A percentile compares a stretch with the other conserved stretches of the same genome.
Evolutionary conservation across 78 protist species (phyloP).

Genomic region (Isochrysis galbana): DNA sequence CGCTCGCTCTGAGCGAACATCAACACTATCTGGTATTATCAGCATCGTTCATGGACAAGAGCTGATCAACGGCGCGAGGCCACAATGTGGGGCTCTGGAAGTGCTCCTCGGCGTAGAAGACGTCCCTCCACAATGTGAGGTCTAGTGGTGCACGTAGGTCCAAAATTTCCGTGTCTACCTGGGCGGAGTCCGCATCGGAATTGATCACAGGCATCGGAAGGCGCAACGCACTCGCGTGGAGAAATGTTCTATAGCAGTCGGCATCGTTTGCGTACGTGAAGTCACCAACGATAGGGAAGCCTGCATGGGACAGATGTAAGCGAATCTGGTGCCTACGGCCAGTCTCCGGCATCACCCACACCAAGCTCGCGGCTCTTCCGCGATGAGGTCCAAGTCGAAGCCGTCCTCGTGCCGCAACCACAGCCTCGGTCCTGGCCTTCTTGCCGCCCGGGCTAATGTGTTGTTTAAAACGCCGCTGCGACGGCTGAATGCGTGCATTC

Average conservation of each 20-base stretch:
- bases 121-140: too few relatives aligned
- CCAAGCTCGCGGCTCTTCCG: neutral
- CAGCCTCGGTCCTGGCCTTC: neutral
- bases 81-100: too few relatives aligned
- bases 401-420: neutral
- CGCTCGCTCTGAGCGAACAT: too few relatives aligned
- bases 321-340: conserved; percentile 19
- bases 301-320: neutral
- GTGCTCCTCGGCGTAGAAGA: too few relatives aligned
- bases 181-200: too few relatives aligned
- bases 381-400: neutral
- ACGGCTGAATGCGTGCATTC: neutral
- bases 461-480: neutral
- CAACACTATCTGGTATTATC: too few relatives aligned
- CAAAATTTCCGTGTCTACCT: too few relatives aligned
- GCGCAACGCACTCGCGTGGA: neutral
- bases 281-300: conserved; percentile 19
- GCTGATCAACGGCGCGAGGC: too few relatives aligned
- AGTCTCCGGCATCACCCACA: neutral
- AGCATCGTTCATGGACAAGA: too few relatives aligned
- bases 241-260: neutral
- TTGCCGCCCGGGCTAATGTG: neutral
- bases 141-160: too few relatives aligned
- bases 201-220: too few relatives aligned
- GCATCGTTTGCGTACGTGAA: neutral